Base-by-base conservation (phyloP, 768 basidiomycete genomes). In the Tephrocybe sp. region DNA sequence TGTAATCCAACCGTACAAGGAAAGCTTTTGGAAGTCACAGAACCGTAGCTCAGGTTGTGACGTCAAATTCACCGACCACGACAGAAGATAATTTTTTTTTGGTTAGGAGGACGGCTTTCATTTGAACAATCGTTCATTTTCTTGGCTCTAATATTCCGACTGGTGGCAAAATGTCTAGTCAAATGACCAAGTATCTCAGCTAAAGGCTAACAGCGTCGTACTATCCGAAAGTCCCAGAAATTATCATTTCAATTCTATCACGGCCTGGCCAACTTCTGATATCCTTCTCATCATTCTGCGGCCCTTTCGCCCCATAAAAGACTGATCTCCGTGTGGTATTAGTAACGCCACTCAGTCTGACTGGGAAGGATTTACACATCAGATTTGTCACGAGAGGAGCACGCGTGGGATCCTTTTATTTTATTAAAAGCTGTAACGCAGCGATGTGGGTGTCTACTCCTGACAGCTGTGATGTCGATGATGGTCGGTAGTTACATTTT, bases 351-450 rank as follows among this genome's bases (percentile, higher is more conserved):
- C 41, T 38, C 26, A 39, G 33, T 20, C 42, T 43, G 49, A 43
- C 40, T 49, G 48, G 23, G 40, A 49, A 43, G 41, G 14, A 26
- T 34, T 43, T 40, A 42, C 49, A 34, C 33, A 50, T 35, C 20
- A 9, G 32, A 38, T 11, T 11, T 8, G 31, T 36, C 39, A 26
- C 7, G 26, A n/a, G n/a, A n/a, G n/a, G 12, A 20, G 22, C 34
- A 5, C 22, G 17, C 12, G 26, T 38, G 23, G 19, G 13, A 16
- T 31, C 40, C n/a, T n/a, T n/a, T 41, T 10, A 7, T 19, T 12
- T 14, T 7, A n/a, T 31, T 23, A 53, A 36, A 48, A 8, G 19
- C 23, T 53, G 52, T 53, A 53, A 53, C 52, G 12, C 23, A 11
- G 34, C 44, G 46, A 44, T 36, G 30, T 30, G 26, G 23, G 13